phyloP scores from a whole-genome alignment of 2,329 filamentous ascomycete species.

The Lecanosticta acicola region DNA sequence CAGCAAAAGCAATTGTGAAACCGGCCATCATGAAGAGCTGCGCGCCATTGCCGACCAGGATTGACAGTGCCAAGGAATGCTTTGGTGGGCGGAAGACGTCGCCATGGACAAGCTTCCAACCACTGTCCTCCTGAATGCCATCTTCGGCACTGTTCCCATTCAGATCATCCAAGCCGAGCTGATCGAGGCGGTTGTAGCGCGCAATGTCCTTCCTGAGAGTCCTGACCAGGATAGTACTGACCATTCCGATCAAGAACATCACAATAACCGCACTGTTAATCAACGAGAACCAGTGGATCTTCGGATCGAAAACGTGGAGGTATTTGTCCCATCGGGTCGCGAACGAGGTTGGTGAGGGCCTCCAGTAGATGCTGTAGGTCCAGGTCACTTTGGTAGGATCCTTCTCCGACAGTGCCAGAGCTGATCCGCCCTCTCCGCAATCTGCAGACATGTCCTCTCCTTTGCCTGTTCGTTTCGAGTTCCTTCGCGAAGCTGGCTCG shows the following conservation, averaged over 20 bases:
- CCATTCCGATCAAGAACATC: conserved; percentile 81
- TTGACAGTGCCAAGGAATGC: conserved; percentile 74
- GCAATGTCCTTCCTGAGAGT: conserved; percentile 93
- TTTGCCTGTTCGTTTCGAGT: conserved; percentile 49
- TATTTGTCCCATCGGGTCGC: conserved; percentile 99
- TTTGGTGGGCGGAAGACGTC: conserved; percentile 90
- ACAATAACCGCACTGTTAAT: conserved; percentile 96
- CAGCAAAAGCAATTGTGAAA: conserved; percentile 85
- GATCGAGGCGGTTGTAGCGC: conserved; percentile 89
- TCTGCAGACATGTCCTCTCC: conserved; percentile 46
- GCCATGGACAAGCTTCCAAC: conserved; percentile 96
- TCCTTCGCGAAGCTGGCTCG: conserved; percentile 66
- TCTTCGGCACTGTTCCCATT: conserved; percentile 74
- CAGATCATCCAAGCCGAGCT: conserved; percentile 84
- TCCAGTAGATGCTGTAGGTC: conserved; percentile 92
- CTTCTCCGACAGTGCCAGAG: conserved; percentile 61
- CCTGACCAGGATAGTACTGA: conserved; percentile 83
- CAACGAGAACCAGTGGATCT: conserved; percentile 98
- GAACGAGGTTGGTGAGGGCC: conserved; percentile 77
- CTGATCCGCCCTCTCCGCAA: conserved; percentile 55
- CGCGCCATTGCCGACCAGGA: conserved; percentile 86
- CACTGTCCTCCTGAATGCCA: conserved; percentile 93
- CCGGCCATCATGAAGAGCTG: conserved; percentile 98
- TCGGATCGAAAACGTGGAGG: conserved; percentile 91
- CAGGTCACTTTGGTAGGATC: conserved; percentile 64